Percentiles rank a stretch among this genome's conserved stretches.
phyloP scores from a whole-genome alignment of 805 yeast species.

The Wickerhamiella domercqiae region DNA sequence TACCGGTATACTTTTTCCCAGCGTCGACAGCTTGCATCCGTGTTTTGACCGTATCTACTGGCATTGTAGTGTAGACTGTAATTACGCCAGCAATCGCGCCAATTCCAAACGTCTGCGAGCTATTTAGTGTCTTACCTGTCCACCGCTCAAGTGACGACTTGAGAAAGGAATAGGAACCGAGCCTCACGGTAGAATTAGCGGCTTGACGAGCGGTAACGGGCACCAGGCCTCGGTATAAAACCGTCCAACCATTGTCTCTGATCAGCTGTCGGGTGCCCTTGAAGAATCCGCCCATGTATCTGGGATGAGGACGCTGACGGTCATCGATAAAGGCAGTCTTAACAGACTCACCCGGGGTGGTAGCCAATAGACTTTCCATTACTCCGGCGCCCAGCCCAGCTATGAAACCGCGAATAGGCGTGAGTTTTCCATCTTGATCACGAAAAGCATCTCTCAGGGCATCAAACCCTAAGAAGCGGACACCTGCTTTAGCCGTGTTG shows the following conservation, averaged over 20 bases:
- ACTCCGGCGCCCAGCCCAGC: conserved; percentile 99
- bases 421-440: conserved; percentile 73
- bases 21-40: conserved; percentile 92
- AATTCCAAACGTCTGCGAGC: conserved; percentile 66
- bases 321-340: conserved; percentile 94
- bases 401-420: conserved; percentile 79
- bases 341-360: conserved; percentile 93
- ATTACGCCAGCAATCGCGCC: conserved; percentile 83
- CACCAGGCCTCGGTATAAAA: conserved; percentile 74
- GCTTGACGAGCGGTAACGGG: conserved; percentile 96
- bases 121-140: conserved; percentile 45
- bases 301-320: conserved; percentile 59
- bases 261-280: conserved; percentile 52
- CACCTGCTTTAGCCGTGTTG: conserved; percentile 92
- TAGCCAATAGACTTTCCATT: conserved; percentile 79
- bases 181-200: conserved; percentile 83
- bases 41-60: conserved; percentile 87
- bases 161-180: conserved; percentile 84
- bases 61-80: conserved; percentile 87
- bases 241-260: conserved; percentile 64
- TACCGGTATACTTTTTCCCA: conserved; percentile 49
- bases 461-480: conserved; percentile 86
- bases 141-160: conserved; percentile 29
- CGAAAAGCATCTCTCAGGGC: conserved; percentile 59
- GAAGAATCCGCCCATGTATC: conserved; percentile 41